phyloP scores from a whole-genome alignment of 768 basidiomycete species.

The Kondoa malvinella region DNA sequence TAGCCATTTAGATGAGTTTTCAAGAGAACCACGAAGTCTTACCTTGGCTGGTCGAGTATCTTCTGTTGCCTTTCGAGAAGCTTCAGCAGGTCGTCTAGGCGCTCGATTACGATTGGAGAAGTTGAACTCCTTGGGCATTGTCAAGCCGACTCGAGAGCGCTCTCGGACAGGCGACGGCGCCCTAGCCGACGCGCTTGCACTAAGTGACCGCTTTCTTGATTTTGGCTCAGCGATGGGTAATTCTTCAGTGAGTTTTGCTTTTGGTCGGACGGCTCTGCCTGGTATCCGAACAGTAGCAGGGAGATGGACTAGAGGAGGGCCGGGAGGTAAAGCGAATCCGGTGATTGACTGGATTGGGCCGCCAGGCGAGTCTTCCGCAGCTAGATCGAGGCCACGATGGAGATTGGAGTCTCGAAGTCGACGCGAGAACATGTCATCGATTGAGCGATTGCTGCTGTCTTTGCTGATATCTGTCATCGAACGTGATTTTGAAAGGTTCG shows the following conservation, averaged over 20 bases:
- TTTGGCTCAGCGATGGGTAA: neutral
- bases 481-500: neutral
- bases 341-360: neutral
- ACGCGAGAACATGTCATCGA: neutral
- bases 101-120: neutral
- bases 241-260: neutral
- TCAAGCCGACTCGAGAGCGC: neutral
- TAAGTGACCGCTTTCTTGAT: neutral
- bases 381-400: neutral
- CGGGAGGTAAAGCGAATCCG: neutral
- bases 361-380: neutral
- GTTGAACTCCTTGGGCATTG: neutral
- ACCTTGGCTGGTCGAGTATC: neutral
- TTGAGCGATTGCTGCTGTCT: neutral
- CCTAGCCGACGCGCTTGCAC: neutral
- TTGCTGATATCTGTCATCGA: neutral
- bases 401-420: neutral
- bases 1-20: neutral
- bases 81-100: neutral
- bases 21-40: neutral
- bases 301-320: neutral
- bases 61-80: neutral
- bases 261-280: neutral
- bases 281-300: neutral
- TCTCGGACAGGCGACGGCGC: neutral